phyloP scores from a whole-genome alignment of 345 rosid genomes.

The Barbarea vulgaris region DNA sequence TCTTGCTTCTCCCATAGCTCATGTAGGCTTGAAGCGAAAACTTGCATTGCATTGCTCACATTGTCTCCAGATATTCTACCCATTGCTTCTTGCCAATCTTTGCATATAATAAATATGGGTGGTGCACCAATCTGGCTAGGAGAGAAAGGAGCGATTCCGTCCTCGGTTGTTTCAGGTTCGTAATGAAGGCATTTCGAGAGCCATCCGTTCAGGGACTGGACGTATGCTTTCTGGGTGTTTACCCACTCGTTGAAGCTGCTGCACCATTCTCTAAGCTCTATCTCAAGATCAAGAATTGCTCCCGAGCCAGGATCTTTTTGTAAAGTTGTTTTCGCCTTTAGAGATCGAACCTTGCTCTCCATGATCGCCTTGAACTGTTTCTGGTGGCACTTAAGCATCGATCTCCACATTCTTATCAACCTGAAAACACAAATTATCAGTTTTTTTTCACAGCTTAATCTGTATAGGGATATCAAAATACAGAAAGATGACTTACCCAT shows the following conservation, averaged over 20 bases:
- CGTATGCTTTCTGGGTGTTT: conserved; percentile 66
- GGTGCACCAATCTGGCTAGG: conserved; percentile 89
- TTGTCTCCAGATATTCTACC: conserved; percentile 62
- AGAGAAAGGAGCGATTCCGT: conserved; percentile 86
- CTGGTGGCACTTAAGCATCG: conserved; percentile 92
- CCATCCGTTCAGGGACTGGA: conserved; percentile 76
- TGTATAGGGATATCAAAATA: not conserved
- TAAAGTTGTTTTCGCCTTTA: conserved; percentile 58
- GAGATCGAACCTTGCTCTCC: conserved; percentile 74
- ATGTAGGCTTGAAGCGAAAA: conserved; percentile 66
- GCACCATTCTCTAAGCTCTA: conserved; percentile 81
- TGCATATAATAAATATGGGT: conserved; percentile 71
- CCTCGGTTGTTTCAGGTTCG: conserved; percentile 77
- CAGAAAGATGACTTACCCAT: conserved; percentile 53
- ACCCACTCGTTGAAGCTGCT: conserved; percentile 74
- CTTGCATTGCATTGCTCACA: conserved; percentile 66
- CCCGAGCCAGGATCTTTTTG: conserved; percentile 62
- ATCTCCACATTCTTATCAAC: conserved; percentile 91
- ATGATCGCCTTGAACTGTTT: conserved; percentile 82
- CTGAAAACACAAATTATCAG: conserved; percentile 45
- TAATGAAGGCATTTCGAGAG: conserved; percentile 62
- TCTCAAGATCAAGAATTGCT: conserved; percentile 77
- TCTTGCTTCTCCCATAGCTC: conserved; percentile 88
- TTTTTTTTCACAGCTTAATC: not conserved
- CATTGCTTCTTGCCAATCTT: conserved; percentile 89